phyloP scores from a whole-genome alignment of 257 asterid species.

The Nicotiana sylvestris region DNA sequence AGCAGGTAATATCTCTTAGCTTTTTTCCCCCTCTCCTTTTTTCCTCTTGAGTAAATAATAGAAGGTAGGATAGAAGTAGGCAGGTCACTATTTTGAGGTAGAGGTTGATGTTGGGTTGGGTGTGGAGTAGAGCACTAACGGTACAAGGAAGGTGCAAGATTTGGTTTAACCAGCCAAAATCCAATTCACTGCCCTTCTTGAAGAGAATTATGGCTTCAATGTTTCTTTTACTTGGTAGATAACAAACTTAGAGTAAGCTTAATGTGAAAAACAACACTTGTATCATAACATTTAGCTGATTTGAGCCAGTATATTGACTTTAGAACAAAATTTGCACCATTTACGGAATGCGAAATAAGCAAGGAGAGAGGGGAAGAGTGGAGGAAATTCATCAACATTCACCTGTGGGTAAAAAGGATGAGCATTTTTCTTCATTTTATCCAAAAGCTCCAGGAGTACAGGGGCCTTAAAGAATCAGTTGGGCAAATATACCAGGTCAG shows the following conservation, averaged over 20 bases:
- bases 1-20: too few species aligned
- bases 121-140: not conserved
- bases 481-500: constrained; percentile 1
- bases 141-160: not conserved
- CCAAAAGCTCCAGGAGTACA: constrained; percentile 61
- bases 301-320: not conserved
- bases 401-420: constrained; percentile 73
- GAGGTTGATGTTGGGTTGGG: not conserved
- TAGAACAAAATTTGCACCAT: not conserved
- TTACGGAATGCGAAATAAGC: not conserved
- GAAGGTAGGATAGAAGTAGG: not conserved
- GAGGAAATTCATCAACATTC: not conserved
- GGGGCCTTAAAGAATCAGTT: constrained; percentile 52
- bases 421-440: constrained; percentile 55
- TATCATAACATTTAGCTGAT: not conserved
- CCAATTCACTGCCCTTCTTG: not conserved
- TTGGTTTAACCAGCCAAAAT: not conserved
- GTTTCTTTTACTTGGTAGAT: not conserved
- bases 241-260: not conserved
- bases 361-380: not conserved
- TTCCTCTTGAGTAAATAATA: not conserved
- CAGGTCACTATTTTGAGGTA: not conserved
- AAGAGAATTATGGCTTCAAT: not conserved
- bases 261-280: not conserved
- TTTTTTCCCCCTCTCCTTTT: not conserved